phyloP scores from a whole-genome alignment of 2,329 filamentous ascomycete genomes.

The Penicillium janthinellum region DNA sequence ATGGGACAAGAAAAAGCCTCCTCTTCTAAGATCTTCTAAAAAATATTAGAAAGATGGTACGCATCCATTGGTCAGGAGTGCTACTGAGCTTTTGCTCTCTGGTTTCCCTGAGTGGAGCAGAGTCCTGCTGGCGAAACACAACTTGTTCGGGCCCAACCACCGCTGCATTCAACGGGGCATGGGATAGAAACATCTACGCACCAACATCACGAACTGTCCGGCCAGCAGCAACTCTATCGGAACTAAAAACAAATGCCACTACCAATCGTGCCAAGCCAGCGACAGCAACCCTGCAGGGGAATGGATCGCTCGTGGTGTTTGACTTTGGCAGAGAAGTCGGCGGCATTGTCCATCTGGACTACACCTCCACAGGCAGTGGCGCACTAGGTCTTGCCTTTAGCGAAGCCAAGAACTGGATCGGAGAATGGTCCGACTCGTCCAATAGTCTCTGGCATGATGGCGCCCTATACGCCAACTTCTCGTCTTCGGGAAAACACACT shows the following conservation, averaged over 20 bases:
- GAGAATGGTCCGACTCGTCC: conserved; percentile 52
- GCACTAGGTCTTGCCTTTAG: conserved; percentile 52
- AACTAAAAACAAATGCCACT: conserved; percentile 30
- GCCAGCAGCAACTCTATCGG: conserved; percentile 49
- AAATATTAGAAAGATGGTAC: conserved; percentile 15
- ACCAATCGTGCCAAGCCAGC: conserved; percentile 34
- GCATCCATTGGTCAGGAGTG: conserved; percentile 10
- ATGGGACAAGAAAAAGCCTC: not conserved
- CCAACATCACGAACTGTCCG: conserved; percentile 54
- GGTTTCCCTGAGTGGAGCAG: conserved; percentile 17
- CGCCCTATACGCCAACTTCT: conserved; percentile 42
- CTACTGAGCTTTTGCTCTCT: conserved; percentile 20
- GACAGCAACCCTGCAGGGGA: conserved; percentile 41
- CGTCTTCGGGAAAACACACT: conserved; percentile 32
- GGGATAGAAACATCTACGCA: conserved; percentile 62
- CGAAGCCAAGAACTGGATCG: conserved; percentile 53
- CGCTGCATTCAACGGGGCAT: conserved; percentile 58
- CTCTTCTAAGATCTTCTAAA: not conserved
- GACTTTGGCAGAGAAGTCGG: conserved; percentile 63
- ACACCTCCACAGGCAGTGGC: conserved; percentile 44
- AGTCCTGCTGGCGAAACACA: conserved; percentile 58
- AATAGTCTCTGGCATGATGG: conserved; percentile 51
- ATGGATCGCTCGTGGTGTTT: conserved; percentile 58
- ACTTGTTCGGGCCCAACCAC: conserved; percentile 54
- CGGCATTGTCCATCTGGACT: conserved; percentile 57